Evolutionary conservation across 495 filamentous ascomycete species (phyloP), one percentile per base, ranked within the genome.

Genomic region (Pyronema omphalodes): DNA sequence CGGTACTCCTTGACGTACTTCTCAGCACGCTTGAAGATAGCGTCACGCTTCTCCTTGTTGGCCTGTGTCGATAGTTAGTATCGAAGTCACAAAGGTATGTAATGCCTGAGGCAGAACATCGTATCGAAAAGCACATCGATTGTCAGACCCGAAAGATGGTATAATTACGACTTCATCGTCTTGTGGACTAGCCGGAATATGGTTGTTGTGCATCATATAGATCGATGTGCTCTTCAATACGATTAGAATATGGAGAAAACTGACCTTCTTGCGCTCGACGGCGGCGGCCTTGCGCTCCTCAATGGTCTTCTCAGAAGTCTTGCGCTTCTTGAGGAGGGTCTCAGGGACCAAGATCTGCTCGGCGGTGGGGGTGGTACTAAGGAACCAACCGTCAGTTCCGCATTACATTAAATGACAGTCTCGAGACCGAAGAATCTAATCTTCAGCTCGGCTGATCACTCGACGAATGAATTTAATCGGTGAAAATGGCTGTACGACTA

Each of bases 81-180:
- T 29, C 23, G 23, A 29, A 29, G 23, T 2, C 49, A 49, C 36
- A 65, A 56, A 29, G 23, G 23, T 29, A 5, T 29, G 23, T 53
- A 50, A 34, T 18, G 23, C 23, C 23, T 29, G 23, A 29, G 23
- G 23, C 23, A 29, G 5, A 29, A 29, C 23, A 29, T 29, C 23
- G 23, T 29, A 29, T 29, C 23, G 23, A 44, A 19, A 43, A 34
- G 18, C 12, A 3, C 37, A 5, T 57, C 37, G 54, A 48, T 65
- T 67, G 66, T 98, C 91, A 98, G 88, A 80, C 88, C 91, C 91
- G 91, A 98, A 98, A 98, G 91, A 96, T 96, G 88, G 88, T 93
- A 29, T 81, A 76, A 80, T 74, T 81, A 72, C 84, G 84, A 94
- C 88, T 93, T 71, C 91, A 98, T 95, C 66, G 91, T 87, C 84